These are phyloP conservation scores for Neopestalotiopsis rosae DNA, from an alignment of 2,329 filamentous ascomycete species.

Conservation along the genomic window DNA sequence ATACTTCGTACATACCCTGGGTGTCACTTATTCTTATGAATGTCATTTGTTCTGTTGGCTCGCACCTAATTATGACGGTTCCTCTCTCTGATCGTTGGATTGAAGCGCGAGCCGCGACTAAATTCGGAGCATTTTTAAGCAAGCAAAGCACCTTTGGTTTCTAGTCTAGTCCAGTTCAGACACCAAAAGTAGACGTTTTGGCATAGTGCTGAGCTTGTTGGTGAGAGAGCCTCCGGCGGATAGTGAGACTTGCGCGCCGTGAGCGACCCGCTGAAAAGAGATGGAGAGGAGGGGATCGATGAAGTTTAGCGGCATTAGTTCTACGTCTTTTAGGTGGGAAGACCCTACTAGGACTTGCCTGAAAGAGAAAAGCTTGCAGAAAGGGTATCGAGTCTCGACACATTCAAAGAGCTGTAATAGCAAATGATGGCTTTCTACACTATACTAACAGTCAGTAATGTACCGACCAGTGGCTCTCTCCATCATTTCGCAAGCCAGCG, in stretches of 20 bases:
- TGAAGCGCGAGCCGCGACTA: background rate
- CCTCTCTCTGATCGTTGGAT: background rate
- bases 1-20: conserved; percentile 37
- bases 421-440: conserved; percentile 27
- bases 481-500: conserved; percentile 46
- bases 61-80: background rate
- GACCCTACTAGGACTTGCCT: background rate
- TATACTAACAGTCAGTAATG: conserved; percentile 38
- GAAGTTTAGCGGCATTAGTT: conserved; percentile 12
- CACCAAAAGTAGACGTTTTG: background rate
- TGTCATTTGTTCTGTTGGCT: background rate
- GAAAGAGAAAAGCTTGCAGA: conserved; percentile 21
- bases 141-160: background rate
- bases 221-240: background rate
- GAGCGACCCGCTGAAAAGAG: background rate
- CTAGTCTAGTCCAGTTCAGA: background rate
- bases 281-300: conserved; percentile 1
- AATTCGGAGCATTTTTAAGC: background rate
- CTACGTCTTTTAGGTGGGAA: conserved; percentile 5
- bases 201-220: background rate
- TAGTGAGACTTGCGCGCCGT: background rate
- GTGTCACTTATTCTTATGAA: background rate
- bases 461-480: conserved; percentile 47
- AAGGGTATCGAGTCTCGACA: conserved; percentile 5
- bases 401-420: conserved; percentile 39